Evolutionary conservation across 2,329 filamentous ascomycete species (phyloP), one percentile per base, ranked within the genome.

Genomic region (Cladosporium sp.): DNA sequence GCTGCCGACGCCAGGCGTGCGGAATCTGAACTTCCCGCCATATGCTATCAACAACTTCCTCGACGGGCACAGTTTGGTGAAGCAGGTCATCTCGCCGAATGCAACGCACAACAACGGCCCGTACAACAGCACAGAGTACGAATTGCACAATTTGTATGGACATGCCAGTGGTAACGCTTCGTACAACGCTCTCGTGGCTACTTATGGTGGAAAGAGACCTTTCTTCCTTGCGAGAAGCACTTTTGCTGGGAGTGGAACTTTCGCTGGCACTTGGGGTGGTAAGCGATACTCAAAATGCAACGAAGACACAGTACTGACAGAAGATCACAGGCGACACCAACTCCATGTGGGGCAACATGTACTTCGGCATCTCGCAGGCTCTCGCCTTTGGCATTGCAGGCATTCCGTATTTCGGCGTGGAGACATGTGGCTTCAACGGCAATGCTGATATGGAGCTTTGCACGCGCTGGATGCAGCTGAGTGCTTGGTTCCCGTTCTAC

Each of bases 171-270:
- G 36, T 10, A 70, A 69, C 21, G 70, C 71, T 8, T 68, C 68
- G 2, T 71, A 71, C 36, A 68, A 72, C 51, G 69, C 68, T 24
- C 67, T 72, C 8, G 79, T 88, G 4, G 75, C 81, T 2, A 81
- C 90, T 14, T 85, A 86, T 65, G 86, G 88, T 0, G 82, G 79
- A 8, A 90, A 90, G 75, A 87, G 92, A 0, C 92, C 92, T 0
- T 91, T 95, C 77, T 89, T 95, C 73, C 92, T 96, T 72, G 90
- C 89, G 0, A 88, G 92, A 15, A 92, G 89, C 54, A 94, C 91
- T 1, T 93, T 93, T 73, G 84, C 90, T 14, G 91, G 92, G 4
- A 87, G 87, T 0, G 92, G 92, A 2, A 87, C 86, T 75, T 90
- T 86, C 79, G 88, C 90, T 1, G 91, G 90, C 1, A 91, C 93